Percentiles rank a stretch among this genome's conserved stretches.
Conservation (phyloP, 1,139 yeast species). For the Yamadazyma atmosphaerica region DNA sequence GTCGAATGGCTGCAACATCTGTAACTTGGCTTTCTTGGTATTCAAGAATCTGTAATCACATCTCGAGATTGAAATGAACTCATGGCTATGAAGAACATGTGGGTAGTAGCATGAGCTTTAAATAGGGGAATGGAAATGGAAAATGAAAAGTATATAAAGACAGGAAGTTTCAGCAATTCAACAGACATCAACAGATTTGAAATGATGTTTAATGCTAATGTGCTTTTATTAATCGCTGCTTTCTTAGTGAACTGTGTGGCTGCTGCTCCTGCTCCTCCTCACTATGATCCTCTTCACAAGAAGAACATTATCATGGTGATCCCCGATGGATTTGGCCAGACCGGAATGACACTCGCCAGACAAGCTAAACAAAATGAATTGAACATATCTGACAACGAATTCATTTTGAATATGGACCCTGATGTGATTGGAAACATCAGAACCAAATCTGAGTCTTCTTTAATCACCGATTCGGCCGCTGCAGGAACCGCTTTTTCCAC, state of each 20-base stretch:
- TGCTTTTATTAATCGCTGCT: constrained; percentile 2
- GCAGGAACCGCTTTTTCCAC: constrained; percentile 92
- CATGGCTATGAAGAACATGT: too few relatives aligned
- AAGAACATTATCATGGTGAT: constrained; percentile 79
- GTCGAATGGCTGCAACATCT: constrained; percentile 4
- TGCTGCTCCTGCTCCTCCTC: constrained; percentile 7
- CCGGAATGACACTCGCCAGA: constrained; percentile 73
- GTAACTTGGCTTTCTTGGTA: constrained; percentile 2
- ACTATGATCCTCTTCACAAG: constrained; percentile 8
- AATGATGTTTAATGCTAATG: constrained; percentile 1
- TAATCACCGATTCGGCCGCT: constrained; percentile 89
- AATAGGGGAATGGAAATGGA: too few relatives aligned
- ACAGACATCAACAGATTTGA: too few relatives aligned
- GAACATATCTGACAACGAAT: constrained; percentile 46
- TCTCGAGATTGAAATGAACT: too few relatives aligned
- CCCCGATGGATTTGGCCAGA: constrained; percentile 92
- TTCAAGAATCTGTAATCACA: too few relatives aligned
- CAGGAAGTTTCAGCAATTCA: background rate
- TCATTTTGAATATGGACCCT: constrained; percentile 56
- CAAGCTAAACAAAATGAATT: constrained; percentile 63
- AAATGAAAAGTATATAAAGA: too few relatives aligned
- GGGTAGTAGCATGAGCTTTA: too few relatives aligned
- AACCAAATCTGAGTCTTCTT: constrained; percentile 69
- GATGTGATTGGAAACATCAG: constrained; percentile 75
- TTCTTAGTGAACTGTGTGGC: background rate